These are phyloP conservation scores for Mortierella sp. DNA, from an alignment of 371 early-diverging fungal species.

Conservation along the genomic window DNA sequence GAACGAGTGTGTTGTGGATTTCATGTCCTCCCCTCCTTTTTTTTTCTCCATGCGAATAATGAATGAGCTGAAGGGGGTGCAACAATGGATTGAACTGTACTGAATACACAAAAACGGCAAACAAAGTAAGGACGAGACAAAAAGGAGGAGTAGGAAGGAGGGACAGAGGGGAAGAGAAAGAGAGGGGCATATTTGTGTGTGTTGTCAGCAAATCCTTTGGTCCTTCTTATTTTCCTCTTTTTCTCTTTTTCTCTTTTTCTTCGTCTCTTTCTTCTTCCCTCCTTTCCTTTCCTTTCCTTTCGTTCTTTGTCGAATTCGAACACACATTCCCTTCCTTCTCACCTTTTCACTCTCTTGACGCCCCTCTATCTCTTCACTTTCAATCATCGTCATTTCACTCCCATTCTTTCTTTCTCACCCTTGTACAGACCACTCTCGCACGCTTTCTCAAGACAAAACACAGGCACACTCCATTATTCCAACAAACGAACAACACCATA, in stretches of 20 bases:
- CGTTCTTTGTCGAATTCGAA: not conserved
- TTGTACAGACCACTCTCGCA: too few species aligned
- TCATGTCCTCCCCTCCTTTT: too few species aligned
- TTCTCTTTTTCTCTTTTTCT: not conserved
- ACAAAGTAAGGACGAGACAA: constrained; percentile 4
- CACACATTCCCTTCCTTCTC: not conserved
- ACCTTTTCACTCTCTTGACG: not conserved
- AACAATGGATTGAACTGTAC: not conserved
- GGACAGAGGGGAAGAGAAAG: not conserved
- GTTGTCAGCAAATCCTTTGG: not conserved
- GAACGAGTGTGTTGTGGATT: too few species aligned
- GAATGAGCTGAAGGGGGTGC: not conserved
- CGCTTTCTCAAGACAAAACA: too few species aligned
- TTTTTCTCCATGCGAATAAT: not conserved
- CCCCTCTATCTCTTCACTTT: not conserved
- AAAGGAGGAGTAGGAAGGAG: not conserved
- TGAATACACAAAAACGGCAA: not conserved
- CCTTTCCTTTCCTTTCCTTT: not conserved
- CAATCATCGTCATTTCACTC: not conserved
- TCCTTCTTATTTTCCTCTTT: not conserved
- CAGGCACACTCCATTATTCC: too few species aligned
- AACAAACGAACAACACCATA: too few species aligned
- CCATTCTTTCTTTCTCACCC: not conserved
- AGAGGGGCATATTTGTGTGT: not conserved
- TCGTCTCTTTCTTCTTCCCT: not conserved